Conservation (phyloP, 2,329 filamentous ascomycete genomes). For the Colletotrichum lentis region DNA sequence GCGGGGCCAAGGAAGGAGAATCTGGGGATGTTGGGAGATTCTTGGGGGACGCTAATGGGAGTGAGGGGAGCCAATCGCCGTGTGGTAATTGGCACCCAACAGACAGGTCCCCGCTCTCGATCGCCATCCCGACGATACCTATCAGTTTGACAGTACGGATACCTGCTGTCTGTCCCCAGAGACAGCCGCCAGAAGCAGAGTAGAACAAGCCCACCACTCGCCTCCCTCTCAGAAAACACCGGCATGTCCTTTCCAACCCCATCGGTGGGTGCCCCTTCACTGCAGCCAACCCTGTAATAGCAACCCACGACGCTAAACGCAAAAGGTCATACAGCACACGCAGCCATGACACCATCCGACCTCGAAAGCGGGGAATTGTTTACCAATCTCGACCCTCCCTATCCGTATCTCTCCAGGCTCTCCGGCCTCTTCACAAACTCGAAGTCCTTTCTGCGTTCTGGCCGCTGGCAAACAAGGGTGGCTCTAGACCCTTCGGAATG, state of each 20-base stretch:
- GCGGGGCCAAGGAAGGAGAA: constrained; percentile 14
- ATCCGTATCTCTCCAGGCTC: constrained; percentile 14
- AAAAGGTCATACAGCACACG: constrained; percentile 12
- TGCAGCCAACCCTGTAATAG: constrained; percentile 11
- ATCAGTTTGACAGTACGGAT: background rate
- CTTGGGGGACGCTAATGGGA: constrained; percentile 25
- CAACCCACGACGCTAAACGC: constrained; percentile 18
- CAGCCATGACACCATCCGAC: constrained; percentile 29
- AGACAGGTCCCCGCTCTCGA: constrained; percentile 7
- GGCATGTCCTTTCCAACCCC: constrained; percentile 5
- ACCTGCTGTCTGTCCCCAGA: background rate
- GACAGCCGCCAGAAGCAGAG: constrained; percentile 12
- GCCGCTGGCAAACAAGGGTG: background rate
- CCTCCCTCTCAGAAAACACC: constrained; percentile 1
- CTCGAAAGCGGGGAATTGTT: constrained; percentile 21
- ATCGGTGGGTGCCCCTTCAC: background rate
- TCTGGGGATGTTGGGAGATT: constrained; percentile 34
- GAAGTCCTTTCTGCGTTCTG: background rate
- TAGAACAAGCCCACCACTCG: constrained; percentile 12
- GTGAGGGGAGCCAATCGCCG: constrained; percentile 30
- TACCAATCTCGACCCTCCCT: constrained; percentile 6
- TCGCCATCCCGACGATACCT: background rate
- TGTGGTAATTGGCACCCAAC: constrained; percentile 9
- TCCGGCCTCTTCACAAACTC: constrained; percentile 12
- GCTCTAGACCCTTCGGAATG: constrained; percentile 24